Evolutionary conservation across 1,284 basidiomycete genomes (phyloP), one percentile per base, ranked within the genome.

Genomic region (Pseudozyma sp.): DNA sequence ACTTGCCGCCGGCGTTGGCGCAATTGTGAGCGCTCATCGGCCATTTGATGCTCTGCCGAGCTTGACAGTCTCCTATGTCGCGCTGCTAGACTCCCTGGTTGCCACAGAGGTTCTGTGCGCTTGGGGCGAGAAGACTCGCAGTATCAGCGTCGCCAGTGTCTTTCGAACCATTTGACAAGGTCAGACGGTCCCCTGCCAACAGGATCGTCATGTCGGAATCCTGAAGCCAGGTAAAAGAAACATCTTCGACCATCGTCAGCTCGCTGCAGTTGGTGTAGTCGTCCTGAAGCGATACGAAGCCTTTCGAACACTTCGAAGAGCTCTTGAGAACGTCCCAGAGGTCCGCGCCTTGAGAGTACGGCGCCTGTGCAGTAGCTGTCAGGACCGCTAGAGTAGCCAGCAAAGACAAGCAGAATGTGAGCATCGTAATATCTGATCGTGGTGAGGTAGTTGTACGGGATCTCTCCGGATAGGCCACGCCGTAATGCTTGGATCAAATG

Each of bases 341-440:
- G 40, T 43, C 40, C 40, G 7, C 11, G 7, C 17, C n/a, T 43
- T 7, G 40, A 43, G 40, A 43, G 7, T 7, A 43, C 40, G 5
- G 40, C 40, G 7, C 40, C 40, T 43, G 40, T 43, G 40, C 40
- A 43, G 40, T 43, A 43, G n/a, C 40, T 43, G 40, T 43, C 40
- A 7, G 40, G 40, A 16, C 40, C 40, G n/a, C 40, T 43, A 43
- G 40, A 43, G n/a, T 7, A 14, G 40, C 40, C 40, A 43, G 40
- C 40, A 43, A 43, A 43, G 7, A 43, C 40, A 16, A 43, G 40
- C 14, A 43, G n/a, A 17, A 43, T 13, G n/a, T 16, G 40, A 43
- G 40, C 40, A 43, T 43, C 40, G 40, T 43, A 43, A 17, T n/a
- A 8, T 14, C 7, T 17, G 40, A 43, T 9, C n/a, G 11, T 43